These are phyloP conservation scores for Amylocystis lapponica DNA, from an alignment of 768 basidiomycete species.

Conservation along the genomic window DNA sequence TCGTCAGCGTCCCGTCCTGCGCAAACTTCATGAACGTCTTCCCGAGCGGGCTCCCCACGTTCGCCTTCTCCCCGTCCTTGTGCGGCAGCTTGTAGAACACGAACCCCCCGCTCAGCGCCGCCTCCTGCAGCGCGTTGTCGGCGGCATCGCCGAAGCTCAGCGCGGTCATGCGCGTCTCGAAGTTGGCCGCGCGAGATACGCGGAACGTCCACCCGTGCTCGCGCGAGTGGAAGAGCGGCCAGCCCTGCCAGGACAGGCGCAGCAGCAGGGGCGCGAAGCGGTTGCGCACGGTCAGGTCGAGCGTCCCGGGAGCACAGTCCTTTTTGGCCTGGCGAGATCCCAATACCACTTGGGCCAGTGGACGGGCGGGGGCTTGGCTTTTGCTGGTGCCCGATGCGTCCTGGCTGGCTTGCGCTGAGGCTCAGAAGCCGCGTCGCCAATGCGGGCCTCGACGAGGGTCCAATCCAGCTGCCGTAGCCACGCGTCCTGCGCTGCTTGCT, in stretches of 20 bases:
- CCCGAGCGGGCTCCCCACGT: slow-evolving; percentile 89
- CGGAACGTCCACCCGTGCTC: slow-evolving; percentile 92
- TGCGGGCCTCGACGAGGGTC: slow-evolving; percentile 29
- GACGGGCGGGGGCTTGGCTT: slow-evolving; percentile 34
- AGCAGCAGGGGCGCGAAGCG: slow-evolving; percentile 81
- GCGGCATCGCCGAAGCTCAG: slow-evolving; percentile 48
- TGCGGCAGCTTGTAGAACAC: slow-evolving; percentile 92
- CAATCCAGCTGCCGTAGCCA: slow-evolving; percentile 70
- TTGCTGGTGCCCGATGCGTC: slow-evolving; percentile 5
- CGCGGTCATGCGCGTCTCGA: slow-evolving; percentile 34
- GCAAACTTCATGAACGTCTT: slow-evolving; percentile 89
- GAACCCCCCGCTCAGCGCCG: slow-evolving; percentile 42
- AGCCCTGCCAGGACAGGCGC: slow-evolving; percentile 80
- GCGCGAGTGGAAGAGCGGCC: slow-evolving; percentile 80
- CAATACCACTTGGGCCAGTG: slow-evolving; percentile 98
- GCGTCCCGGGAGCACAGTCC: slow-evolving; percentile 56
- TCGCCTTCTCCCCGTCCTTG: slow-evolving; percentile 90
- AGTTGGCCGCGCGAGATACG: slow-evolving; percentile 43
- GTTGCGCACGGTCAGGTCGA: slow-evolving; percentile 83
- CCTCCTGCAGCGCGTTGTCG: slow-evolving; percentile 54
- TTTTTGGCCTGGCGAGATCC: slow-evolving; percentile 80
- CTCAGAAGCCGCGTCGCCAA: not conserved
- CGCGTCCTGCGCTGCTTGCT: slow-evolving; percentile 33
- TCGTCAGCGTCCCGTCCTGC: slow-evolving; percentile 80
- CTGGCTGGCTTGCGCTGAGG: not conserved